These are phyloP conservation scores for Phlyctochytrium arcticum DNA, from an alignment of 192 early-diverging fungal species.

Conservation along the genomic window DNA sequence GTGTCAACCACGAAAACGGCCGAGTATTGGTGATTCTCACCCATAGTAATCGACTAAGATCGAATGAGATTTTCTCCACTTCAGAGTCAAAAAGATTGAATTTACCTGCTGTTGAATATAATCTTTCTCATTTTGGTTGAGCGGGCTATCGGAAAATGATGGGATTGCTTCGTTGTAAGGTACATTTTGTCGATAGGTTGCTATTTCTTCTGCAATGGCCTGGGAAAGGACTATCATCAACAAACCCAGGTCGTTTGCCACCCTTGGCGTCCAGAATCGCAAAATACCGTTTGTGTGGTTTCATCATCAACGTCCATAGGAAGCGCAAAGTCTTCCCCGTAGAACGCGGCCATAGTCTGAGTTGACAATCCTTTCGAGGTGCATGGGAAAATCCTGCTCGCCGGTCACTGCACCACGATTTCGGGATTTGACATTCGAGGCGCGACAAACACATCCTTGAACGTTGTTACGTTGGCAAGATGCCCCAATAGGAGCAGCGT, in stretches of 20 bases:
- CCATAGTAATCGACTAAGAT: neutral
- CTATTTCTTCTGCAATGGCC: neutral
- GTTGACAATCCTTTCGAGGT: no score
- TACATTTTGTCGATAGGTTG: neutral
- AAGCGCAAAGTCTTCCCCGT: no score
- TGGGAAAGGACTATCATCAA: neutral
- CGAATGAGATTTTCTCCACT: neutral
- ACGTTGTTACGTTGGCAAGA: no score
- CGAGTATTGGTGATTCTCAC: neutral
- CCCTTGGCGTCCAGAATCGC: neutral
- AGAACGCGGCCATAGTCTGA: no score
- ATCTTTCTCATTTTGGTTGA: neutral
- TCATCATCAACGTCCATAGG: slow-evolving; percentile 1
- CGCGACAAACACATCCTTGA: no score
- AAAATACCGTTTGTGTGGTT: neutral
- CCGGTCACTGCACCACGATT: no score
- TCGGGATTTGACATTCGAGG: no score
- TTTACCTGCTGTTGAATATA: neutral
- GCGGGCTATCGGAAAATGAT: neutral
- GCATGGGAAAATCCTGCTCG: no score
- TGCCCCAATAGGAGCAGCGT: no score
- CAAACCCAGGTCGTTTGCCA: neutral
- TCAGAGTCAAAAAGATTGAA: neutral
- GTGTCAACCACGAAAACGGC: slow-evolving; percentile 21
- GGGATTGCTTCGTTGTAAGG: neutral